phyloP scores from a whole-genome alignment of 2,329 filamentous ascomycete genomes.

The Alternaria angustiovoidea region DNA sequence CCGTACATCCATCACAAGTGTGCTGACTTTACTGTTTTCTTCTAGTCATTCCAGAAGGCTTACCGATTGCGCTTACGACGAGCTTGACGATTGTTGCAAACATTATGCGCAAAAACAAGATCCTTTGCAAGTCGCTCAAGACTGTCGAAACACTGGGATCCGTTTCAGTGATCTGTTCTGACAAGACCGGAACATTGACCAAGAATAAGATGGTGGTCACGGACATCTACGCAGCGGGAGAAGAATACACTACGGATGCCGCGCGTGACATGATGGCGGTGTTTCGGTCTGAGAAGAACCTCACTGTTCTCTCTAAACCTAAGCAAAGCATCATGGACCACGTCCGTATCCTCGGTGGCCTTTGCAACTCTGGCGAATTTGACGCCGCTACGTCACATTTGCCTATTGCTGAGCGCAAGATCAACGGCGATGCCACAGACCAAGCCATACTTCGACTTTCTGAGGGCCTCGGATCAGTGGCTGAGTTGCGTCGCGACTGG shows the following conservation, averaged over 20 bases:
- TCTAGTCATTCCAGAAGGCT: conserved; percentile 69
- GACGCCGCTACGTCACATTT: conserved; percentile 69
- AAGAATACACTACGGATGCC: conserved; percentile 60
- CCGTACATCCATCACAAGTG: neutral
- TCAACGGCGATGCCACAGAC: conserved; percentile 80
- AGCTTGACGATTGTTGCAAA: conserved; percentile 79
- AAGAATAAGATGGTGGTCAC: conserved; percentile 77
- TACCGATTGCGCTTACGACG: conserved; percentile 54
- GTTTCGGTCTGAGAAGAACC: conserved; percentile 49
- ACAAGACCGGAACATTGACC: conserved; percentile 78
- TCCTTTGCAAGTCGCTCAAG: conserved; percentile 81
- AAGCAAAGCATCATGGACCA: conserved; percentile 55
- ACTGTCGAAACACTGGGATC: conserved; percentile 79
- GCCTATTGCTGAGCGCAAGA: conserved; percentile 67
- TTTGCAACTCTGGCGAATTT: conserved; percentile 80
- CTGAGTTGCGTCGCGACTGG: conserved; percentile 69
- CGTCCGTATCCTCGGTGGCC: conserved; percentile 67
- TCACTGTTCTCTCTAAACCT: conserved; percentile 30
- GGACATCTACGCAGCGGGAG: conserved; percentile 68
- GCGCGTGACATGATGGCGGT: conserved; percentile 52
- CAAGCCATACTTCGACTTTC: conserved; percentile 77
- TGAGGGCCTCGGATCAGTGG: conserved; percentile 68
- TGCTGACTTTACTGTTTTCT: conserved; percentile 3
- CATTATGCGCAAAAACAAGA: conserved; percentile 78
- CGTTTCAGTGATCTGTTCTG: conserved; percentile 77